Base-by-base conservation (phyloP, 441 rosid genomes). In the Arabidopsis hybrid region DNA sequence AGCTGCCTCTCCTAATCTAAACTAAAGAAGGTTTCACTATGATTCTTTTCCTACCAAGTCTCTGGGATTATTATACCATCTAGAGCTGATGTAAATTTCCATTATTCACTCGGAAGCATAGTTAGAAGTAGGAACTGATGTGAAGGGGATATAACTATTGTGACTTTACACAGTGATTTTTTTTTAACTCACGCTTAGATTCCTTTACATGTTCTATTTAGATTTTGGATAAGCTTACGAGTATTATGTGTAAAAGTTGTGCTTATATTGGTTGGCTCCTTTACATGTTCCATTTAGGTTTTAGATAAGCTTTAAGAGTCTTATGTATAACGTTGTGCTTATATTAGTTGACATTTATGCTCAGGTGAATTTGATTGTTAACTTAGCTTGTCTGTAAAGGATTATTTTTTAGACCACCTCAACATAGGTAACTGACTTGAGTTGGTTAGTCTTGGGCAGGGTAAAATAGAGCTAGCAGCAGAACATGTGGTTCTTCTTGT, bases 241-340 rank as follows among this genome's bases (percentile, higher is more conserved):
- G 49, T 70, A 46, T 34, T 31, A 34, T 69, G 46, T 7, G n/a
- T 67, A 39, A 31, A n/a, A 5, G 5, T 26, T 60, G 21, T 51
- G 32, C 14, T 31, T 71, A 3, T 42, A 40, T 13, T 40, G 45
- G 34, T 51, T 34, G 61, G 31, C 21, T 2, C 29, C 29, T 26
- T 26, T 26, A 26, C 29, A 26, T 26, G 29, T 26, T 38, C 51
- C 60, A n/a, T 14, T 34, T 7, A 58, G 26, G 12, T 18, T 46
- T 69, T 47, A 26, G 61, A 51, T 61, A 17, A 61, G 36, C 34
- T 7, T 39, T 59, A 38, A 18, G 39, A 36, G 38, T 70, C 56
- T 34, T 31, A 34, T 69, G 47, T 4, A 10, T 67, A 39, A 42
- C 9, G 4, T 26, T 60, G 21, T 51, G 32, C 14, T 31, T 72